Conservation (phyloP, 75 land plant genomes). For the Isoetes taiwanensis region DNA sequence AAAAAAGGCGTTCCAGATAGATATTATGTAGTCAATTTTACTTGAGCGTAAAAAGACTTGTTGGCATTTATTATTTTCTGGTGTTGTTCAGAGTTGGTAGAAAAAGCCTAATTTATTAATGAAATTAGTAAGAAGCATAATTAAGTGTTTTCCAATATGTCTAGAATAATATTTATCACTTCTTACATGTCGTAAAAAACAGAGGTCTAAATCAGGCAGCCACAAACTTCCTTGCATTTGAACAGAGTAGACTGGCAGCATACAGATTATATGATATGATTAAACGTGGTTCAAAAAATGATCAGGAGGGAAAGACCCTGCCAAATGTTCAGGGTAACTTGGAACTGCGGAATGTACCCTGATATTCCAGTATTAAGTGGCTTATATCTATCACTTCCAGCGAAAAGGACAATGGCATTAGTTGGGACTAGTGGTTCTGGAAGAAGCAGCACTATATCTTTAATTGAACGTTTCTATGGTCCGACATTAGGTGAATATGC, state of each 20-base stretch:
- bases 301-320: neutral
- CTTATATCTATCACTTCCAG: neutral
- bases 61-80: too few species aligned
- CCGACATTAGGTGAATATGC: conserved; percentile 4
- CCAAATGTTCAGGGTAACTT: neutral
- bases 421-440: conserved; percentile 1
- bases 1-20: too few species aligned
- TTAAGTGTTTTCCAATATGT: too few species aligned
- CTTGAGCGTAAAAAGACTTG: too few species aligned
- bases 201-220: conserved; percentile 4
- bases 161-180: too few species aligned
- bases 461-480: neutral
- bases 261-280: conserved; percentile 5
- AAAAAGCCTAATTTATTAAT: too few species aligned
- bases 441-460: neutral
- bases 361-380: neutral
- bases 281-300: neutral
- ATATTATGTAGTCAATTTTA: too few species aligned
- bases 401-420: neutral
- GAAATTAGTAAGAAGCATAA: too few species aligned
- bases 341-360: neutral
- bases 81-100: too few species aligned
- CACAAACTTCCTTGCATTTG: conserved; percentile 2
- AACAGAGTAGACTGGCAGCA: conserved; percentile 2
- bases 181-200: too few species aligned